phyloP scores from a whole-genome alignment of 192 early-diverging fungal species.

The Linderina pennispora region DNA sequence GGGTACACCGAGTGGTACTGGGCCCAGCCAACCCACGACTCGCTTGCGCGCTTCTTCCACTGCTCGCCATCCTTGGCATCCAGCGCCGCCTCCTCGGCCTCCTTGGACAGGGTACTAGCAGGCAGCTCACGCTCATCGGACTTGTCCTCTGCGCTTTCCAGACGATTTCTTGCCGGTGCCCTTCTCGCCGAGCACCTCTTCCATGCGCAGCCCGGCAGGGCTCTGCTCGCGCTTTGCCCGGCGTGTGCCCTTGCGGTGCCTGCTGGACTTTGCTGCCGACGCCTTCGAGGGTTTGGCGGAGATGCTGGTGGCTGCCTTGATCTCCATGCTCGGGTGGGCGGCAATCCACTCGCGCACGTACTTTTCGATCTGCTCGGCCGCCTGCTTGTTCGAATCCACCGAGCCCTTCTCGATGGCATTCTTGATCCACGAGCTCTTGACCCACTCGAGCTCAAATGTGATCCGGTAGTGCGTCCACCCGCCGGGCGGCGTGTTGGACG shows the following conservation, averaged over 20 bases:
- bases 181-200: conserved; percentile 27
- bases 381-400: conserved; percentile 45
- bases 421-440: conserved; percentile 47
- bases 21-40: conserved; percentile 22
- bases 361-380: conserved; percentile 33
- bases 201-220: conserved; percentile 39
- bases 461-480: conserved; percentile 40
- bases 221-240: conserved; percentile 22
- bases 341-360: conserved; percentile 42
- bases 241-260: conserved; percentile 4
- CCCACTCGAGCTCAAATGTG: conserved; percentile 49
- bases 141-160: neutral
- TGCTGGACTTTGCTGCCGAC: conserved; percentile 3
- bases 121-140: neutral
- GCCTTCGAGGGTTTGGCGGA: neutral
- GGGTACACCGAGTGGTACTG: conserved; percentile 23
- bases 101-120: no score
- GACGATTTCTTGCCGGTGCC: neutral
- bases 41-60: conserved; percentile 8
- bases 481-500: conserved; percentile 24
- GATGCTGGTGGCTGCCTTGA: conserved; percentile 13
- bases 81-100: neutral
- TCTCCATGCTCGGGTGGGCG: conserved; percentile 27
- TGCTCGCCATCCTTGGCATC: neutral
- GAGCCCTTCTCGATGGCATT: conserved; percentile 46